Conservation (phyloP, 352 stramenopile species). For the Globisporangium ultimum region DNA sequence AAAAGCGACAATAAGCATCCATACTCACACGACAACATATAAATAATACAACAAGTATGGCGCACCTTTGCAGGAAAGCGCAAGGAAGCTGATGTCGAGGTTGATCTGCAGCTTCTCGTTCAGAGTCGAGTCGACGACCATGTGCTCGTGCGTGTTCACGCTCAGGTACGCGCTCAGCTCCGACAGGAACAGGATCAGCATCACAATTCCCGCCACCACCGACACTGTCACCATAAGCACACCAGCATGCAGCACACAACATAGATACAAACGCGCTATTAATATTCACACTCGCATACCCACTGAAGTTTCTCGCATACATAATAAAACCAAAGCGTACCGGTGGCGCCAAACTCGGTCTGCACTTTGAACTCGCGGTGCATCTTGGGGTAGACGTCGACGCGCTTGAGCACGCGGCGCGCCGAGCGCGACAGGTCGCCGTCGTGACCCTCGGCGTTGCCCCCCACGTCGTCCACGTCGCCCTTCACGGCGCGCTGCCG, state of each 20-base stretch:
- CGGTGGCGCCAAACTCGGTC: constrained; percentile 89
- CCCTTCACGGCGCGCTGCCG: constrained; percentile 54
- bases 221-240: constrained; percentile 46
- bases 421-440: constrained; percentile 39
- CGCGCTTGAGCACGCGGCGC: constrained; percentile 66
- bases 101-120: constrained; percentile 95
- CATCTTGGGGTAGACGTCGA: constrained; percentile 95
- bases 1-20: not conserved
- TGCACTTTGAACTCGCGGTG: constrained; percentile 95
- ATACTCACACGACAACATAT: too few relatives aligned
- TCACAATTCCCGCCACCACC: constrained; percentile 80
- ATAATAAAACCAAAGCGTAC: constrained; percentile 14
- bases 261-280: too few relatives aligned
- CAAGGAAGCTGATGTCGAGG: constrained; percentile 97
- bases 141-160: constrained; percentile 88
- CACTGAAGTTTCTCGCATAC: too few relatives aligned
- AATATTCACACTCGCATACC: too few relatives aligned
- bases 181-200: constrained; percentile 90
- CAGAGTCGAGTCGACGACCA: constrained; percentile 95
- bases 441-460: constrained; percentile 25
- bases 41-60: not conserved
- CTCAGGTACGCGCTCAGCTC: constrained; percentile 85
- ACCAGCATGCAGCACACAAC: too few relatives aligned
- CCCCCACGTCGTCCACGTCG: constrained; percentile 52
- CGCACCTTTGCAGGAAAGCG: constrained; percentile 89